These are phyloP conservation scores for Ustilaginoidea virens DNA, from an alignment of 2,329 filamentous ascomycete genomes.

Conservation along the genomic window DNA sequence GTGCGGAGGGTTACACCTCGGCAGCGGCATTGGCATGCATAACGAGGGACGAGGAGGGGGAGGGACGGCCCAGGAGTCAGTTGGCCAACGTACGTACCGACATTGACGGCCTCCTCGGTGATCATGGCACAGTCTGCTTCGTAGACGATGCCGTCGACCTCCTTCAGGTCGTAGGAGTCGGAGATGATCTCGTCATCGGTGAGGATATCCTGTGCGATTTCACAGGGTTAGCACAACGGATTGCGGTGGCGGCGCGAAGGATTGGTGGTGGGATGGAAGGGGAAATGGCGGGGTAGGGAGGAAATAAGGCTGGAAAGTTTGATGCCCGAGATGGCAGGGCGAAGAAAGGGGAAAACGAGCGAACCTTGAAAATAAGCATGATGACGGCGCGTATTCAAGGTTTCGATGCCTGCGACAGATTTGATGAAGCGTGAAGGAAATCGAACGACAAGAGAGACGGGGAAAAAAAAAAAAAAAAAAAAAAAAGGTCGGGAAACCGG, in stretches of 20 bases:
- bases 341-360: too few species aligned
- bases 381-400: slow-evolving; percentile 27
- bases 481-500: slow-evolving; percentile 1
- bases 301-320: slow-evolving; percentile 6
- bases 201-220: slow-evolving; percentile 57
- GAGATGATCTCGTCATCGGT: slow-evolving; percentile 92
- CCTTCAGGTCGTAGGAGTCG: slow-evolving; percentile 77
- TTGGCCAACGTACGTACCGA: slow-evolving; percentile 42
- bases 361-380: slow-evolving; percentile 62
- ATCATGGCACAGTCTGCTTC: slow-evolving; percentile 91
- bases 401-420: slow-evolving; percentile 7
- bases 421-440: slow-evolving; percentile 6
- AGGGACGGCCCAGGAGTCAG: background rate
- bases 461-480: background rate
- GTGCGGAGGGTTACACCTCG: too few species aligned
- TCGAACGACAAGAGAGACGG: too few species aligned
- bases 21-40: too few species aligned
- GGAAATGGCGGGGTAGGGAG: slow-evolving; percentile 6
- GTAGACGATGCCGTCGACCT: slow-evolving; percentile 65
- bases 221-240: too few species aligned
- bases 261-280: too few species aligned
- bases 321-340: too few species aligned
- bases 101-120: slow-evolving; percentile 55
- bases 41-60: too few species aligned
- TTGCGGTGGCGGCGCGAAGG: too few species aligned